These are phyloP conservation scores for Pseudoturritis turrita DNA, from an alignment of 345 rosid genomes.

Conservation along the genomic window DNA sequence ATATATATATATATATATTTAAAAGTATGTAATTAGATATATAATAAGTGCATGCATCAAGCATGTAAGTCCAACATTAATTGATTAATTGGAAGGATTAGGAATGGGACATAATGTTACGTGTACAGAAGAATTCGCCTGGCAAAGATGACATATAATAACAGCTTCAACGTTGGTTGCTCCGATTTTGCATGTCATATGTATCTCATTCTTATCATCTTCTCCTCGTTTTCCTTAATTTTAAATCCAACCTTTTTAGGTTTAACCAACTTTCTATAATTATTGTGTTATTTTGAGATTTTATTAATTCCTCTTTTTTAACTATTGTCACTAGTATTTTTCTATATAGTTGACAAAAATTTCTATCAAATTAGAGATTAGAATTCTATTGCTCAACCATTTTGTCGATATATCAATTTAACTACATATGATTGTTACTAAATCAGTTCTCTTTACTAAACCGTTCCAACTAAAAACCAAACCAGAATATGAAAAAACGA, in stretches of 20 bases:
- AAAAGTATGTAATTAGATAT: constrained; percentile 7
- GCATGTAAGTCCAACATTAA: constrained; percentile 20
- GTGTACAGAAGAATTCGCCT: constrained; percentile 16
- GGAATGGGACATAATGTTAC: constrained; percentile 6
- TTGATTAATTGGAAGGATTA: constrained; percentile 9
- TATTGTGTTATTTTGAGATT: not conserved
- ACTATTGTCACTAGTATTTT: not conserved
- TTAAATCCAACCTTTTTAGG: not conserved
- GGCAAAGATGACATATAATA: constrained; percentile 25
- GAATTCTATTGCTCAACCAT: not conserved
- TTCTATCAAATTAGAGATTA: not conserved
- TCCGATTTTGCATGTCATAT: constrained; percentile 19
- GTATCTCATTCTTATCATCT: constrained; percentile 18
- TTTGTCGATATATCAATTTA: not conserved
- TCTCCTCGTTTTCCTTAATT: not conserved
- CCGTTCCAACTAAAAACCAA: not conserved
- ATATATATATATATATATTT: not conserved
- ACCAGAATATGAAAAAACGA: not conserved
- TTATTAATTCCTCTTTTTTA: too few relatives aligned
- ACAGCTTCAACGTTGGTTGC: constrained; percentile 11
- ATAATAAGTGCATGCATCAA: constrained; percentile 14
- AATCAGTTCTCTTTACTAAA: not conserved
- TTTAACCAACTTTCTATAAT: not conserved
- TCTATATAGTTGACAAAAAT: not conserved
- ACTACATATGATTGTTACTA: not conserved